Evolutionary conservation across 2,329 filamentous ascomycete species (phyloP).

Genomic region (Pseudogymnoascus destructans): DNA sequence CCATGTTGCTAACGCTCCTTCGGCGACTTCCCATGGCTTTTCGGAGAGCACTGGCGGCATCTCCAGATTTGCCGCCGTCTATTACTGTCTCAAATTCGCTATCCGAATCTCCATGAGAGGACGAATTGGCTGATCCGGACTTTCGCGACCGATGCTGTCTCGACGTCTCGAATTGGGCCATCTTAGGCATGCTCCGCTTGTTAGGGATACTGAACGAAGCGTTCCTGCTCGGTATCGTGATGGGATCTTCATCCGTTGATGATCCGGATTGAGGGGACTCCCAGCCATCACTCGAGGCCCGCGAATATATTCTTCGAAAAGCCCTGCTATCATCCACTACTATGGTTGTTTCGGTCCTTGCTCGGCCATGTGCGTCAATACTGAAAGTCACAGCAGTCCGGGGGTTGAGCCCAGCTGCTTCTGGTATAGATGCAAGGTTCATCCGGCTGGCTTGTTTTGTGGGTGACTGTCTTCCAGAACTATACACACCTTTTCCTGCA

Average conservation of each 20-base stretch:
- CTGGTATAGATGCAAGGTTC: slow-evolving; percentile 45
- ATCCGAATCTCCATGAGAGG: background rate
- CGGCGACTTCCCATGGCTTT: slow-evolving; percentile 33
- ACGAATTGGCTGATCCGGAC: slow-evolving; percentile 18
- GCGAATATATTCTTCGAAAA: slow-evolving; percentile 10
- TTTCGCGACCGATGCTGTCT: slow-evolving; percentile 15
- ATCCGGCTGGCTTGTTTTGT: slow-evolving; percentile 36
- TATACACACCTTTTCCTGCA: slow-evolving; percentile 10
- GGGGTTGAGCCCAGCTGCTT: slow-evolving; percentile 27
- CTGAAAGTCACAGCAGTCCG: slow-evolving; percentile 48
- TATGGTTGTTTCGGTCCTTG: slow-evolving; percentile 23
- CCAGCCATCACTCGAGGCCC: slow-evolving; percentile 26
- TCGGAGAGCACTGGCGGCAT: slow-evolving; percentile 47
- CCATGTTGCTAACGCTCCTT: slow-evolving; percentile 11
- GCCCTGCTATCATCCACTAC: slow-evolving; percentile 18
- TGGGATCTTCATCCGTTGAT: slow-evolving; percentile 50
- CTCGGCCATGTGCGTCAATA: slow-evolving; percentile 47
- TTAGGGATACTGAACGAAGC: slow-evolving; percentile 35
- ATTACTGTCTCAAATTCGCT: slow-evolving; percentile 48
- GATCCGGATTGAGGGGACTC: slow-evolving; percentile 37
- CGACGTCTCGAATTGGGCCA: slow-evolving; percentile 20
- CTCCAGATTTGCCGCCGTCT: slow-evolving; percentile 36
- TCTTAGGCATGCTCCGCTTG: slow-evolving; percentile 18
- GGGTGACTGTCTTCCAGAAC: slow-evolving; percentile 31
- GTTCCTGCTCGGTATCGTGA: slow-evolving; percentile 49